phyloP scores from a whole-genome alignment of 306 rosid genomes.

The Cucurbita argyrosperma region DNA sequence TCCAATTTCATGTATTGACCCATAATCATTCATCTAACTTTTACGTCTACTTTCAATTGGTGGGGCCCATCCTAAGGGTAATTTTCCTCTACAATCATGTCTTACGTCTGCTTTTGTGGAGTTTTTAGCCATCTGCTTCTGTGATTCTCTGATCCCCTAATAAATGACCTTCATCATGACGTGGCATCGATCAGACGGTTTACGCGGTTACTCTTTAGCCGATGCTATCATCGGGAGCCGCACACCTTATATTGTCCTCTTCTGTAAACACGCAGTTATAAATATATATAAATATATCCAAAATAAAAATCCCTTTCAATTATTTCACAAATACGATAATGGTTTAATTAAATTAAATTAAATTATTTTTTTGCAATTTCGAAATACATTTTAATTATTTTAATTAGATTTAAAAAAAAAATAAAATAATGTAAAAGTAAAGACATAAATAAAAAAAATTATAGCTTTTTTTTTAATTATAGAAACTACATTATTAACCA shows the following conservation, averaged over 20 bases:
- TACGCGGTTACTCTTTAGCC: not conserved
- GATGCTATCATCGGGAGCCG: not conserved
- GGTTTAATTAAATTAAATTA: no score
- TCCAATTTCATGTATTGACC: not conserved
- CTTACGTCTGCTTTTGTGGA: not conserved
- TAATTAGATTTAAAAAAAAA: no score
- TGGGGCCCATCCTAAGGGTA: not conserved
- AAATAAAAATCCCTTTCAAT: not conserved
- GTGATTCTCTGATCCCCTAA: no score
- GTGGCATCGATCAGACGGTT: not conserved
- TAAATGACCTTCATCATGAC: not conserved
- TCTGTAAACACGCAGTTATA: not conserved
- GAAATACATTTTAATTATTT: no score
- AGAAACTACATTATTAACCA: no score
- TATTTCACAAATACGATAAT: not conserved
- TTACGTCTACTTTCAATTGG: not conserved
- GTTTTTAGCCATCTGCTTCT: not conserved
- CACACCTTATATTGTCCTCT: not conserved
- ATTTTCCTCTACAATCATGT: not conserved
- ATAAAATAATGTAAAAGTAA: no score
- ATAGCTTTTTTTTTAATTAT: no score
- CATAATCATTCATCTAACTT: not conserved
- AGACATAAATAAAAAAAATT: no score
- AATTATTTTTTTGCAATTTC: no score
- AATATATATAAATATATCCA: not conserved